phyloP scores from a whole-genome alignment of 495 filamentous ascomycete genomes.

The Terfezia boudieri region DNA sequence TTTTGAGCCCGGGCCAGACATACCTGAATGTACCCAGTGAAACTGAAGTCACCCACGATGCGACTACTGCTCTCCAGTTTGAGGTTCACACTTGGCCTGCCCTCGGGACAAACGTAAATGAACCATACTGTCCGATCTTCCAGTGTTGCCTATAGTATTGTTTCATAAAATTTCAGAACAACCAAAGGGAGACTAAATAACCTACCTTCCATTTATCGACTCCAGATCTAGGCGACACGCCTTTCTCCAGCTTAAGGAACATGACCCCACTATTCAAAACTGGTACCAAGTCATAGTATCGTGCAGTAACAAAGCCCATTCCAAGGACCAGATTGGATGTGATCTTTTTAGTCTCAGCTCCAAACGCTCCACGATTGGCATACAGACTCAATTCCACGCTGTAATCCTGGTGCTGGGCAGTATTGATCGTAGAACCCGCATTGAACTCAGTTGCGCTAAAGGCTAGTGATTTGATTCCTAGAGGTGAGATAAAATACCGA shows the following conservation, averaged over 20 bases:
- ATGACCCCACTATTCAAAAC: slow-evolving; percentile 49
- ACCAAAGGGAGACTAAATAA: too few relatives aligned
- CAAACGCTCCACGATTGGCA: slow-evolving; percentile 25
- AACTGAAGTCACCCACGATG: slow-evolving; percentile 8
- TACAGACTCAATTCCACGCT: slow-evolving; percentile 42
- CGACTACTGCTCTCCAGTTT: slow-evolving; percentile 1
- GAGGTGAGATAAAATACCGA: slow-evolving; percentile 57
- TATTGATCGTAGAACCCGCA: slow-evolving; percentile 33
- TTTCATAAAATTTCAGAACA: too few relatives aligned
- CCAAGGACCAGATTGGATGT: slow-evolving; percentile 75
- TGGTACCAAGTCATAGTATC: slow-evolving; percentile 50
- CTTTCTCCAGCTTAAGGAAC: slow-evolving; percentile 42
- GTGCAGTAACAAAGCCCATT: slow-evolving; percentile 63
- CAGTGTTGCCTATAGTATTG: slow-evolving; percentile 20
- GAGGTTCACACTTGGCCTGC: slow-evolving; percentile 21
- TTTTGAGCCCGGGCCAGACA: slow-evolving; percentile 20
- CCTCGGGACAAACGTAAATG: slow-evolving; percentile 41
- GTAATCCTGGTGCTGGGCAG: slow-evolving; percentile 32
- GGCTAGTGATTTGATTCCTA: slow-evolving; percentile 59
- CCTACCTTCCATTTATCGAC: slow-evolving; percentile 54
- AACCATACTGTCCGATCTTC: slow-evolving; percentile 60
- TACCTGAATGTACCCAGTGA: slow-evolving; percentile 62
- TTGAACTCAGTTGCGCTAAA: slow-evolving; percentile 54
- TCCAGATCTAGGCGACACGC: slow-evolving; percentile 31
- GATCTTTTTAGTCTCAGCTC: slow-evolving; percentile 7